Percentiles rank a stretch among this genome's conserved stretches.
These are phyloP conservation scores for Podospora pseudopauciseta DNA, from an alignment of 495 filamentous ascomycete genomes.

Conservation along the genomic window DNA sequence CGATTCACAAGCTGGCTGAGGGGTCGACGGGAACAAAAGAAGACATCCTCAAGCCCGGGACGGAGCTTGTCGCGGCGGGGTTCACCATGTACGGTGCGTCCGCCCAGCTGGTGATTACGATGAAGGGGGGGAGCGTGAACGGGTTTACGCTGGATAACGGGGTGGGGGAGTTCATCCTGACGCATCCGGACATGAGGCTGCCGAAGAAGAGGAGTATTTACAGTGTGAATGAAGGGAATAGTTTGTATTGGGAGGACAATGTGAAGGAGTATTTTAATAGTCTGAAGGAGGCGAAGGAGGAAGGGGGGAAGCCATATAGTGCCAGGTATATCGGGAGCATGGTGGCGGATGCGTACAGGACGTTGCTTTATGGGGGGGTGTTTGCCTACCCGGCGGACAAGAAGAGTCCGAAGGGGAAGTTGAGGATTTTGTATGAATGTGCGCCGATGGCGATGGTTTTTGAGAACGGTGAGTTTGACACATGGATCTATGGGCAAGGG, in stretches of 20 bases:
- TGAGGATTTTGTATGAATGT: constrained; percentile 96
- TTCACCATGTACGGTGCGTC: constrained; percentile 99
- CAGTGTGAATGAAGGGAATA: constrained; percentile 98
- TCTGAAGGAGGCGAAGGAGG: constrained; percentile 67
- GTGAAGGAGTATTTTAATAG: constrained; percentile 83
- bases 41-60: constrained; percentile 82
- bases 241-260: constrained; percentile 88
- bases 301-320: constrained; percentile 80
- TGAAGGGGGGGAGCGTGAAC: constrained; percentile 89
- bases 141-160: constrained; percentile 96
- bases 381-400: constrained; percentile 97
- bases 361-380: constrained; percentile 89
- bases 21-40: constrained; percentile 67
- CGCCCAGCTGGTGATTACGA: constrained; percentile 92
- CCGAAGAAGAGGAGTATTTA: constrained; percentile 82
- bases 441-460: constrained; percentile 99
- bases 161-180: constrained; percentile 96
- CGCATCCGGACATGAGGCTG: constrained; percentile 89
- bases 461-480: constrained; percentile 74
- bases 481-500: neutral
- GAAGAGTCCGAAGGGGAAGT: constrained; percentile 97
- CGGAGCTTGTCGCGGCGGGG: constrained; percentile 85
- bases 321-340: constrained; percentile 94
- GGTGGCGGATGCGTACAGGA: constrained; percentile 97
- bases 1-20: constrained; percentile 79